These are phyloP conservation scores for Leishmania gerbilli DNA, from an alignment of 208 protist species.

Conservation along the genomic window DNA sequence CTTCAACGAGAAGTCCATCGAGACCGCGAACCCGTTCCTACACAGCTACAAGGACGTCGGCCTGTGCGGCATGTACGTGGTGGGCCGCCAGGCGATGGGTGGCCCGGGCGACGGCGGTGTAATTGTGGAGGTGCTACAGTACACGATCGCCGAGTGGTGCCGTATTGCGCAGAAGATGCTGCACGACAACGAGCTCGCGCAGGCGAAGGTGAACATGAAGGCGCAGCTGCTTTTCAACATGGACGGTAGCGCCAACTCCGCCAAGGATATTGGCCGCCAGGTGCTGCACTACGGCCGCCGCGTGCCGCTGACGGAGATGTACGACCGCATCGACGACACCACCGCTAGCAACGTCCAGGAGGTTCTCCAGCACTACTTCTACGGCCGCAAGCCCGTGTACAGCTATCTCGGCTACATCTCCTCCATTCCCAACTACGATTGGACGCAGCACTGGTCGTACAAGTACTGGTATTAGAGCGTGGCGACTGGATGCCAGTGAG, in stretches of 20 bases:
- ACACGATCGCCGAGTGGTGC: slow-evolving; percentile 89
- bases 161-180: slow-evolving; percentile 86
- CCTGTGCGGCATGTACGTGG: slow-evolving; percentile 89
- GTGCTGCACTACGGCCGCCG: slow-evolving; percentile 84
- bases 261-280: slow-evolving; percentile 87
- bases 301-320: slow-evolving; percentile 90
- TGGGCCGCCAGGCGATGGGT: slow-evolving; percentile 59
- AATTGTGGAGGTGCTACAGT: slow-evolving; percentile 88
- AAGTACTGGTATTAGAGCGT: slow-evolving; percentile 89
- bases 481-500: background rate
- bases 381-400: slow-evolving; percentile 86
- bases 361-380: slow-evolving; percentile 92
- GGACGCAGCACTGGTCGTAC: slow-evolving; percentile 90
- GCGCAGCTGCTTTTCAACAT: slow-evolving; percentile 89
- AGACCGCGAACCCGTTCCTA: slow-evolving; percentile 87
- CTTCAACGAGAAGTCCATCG: slow-evolving; percentile 88
- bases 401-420: slow-evolving; percentile 88
- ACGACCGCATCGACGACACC: slow-evolving; percentile 91
- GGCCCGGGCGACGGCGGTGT: slow-evolving; percentile 66
- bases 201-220: slow-evolving; percentile 92
- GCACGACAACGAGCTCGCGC: slow-evolving; percentile 80
- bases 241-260: slow-evolving; percentile 86
- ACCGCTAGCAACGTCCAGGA: slow-evolving; percentile 86
- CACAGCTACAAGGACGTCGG: slow-evolving; percentile 89
- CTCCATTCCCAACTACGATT: slow-evolving; percentile 85